Conservation (phyloP, 2,329 filamentous ascomycete genomes). For the Colletotrichum coccodes region DNA sequence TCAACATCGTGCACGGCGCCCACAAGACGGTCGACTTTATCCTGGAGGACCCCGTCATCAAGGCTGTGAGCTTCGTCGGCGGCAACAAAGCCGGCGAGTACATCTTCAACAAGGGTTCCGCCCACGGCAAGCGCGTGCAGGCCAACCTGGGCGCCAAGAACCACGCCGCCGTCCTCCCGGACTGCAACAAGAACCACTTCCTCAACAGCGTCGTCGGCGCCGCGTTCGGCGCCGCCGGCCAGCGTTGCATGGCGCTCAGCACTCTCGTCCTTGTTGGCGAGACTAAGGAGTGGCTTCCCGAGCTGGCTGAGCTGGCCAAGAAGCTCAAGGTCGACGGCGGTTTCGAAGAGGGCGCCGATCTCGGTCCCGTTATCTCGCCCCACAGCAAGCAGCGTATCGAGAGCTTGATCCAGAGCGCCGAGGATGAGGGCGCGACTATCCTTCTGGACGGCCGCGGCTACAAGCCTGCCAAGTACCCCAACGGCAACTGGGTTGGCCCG, state of each 20-base stretch:
- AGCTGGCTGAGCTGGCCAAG: conserved; percentile 81
- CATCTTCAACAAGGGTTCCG: conserved; percentile 81
- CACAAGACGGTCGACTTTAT: conserved; percentile 88
- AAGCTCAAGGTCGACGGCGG: conserved; percentile 80
- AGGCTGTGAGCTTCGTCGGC: conserved; percentile 87
- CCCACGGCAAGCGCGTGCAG: conserved; percentile 89
- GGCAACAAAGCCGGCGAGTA: conserved; percentile 91
- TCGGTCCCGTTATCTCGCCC: conserved; percentile 84
- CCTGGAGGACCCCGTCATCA: conserved; percentile 85
- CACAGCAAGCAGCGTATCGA: conserved; percentile 85
- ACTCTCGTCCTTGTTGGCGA: conserved; percentile 86
- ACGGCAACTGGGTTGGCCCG: conserved; percentile 87
- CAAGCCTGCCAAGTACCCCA: conserved; percentile 81
- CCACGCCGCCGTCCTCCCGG: conserved; percentile 84
- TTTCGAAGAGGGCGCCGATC: conserved; percentile 82
- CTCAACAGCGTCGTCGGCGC: conserved; percentile 86
- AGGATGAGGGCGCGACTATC: conserved; percentile 83
- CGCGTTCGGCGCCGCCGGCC: conserved; percentile 85
- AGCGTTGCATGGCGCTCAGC: conserved; percentile 88
- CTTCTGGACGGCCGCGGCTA: conserved; percentile 83
- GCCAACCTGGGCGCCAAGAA: conserved; percentile 91
- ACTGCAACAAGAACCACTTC: conserved; percentile 92
- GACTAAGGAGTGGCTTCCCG: conserved; percentile 83
- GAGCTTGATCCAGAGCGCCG: conserved; percentile 77
- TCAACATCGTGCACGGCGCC: conserved; percentile 85